Evolutionary conservation across 1,284 basidiomycete genomes (phyloP).

Genomic region (Cutaneotrichosporon curvatum): DNA sequence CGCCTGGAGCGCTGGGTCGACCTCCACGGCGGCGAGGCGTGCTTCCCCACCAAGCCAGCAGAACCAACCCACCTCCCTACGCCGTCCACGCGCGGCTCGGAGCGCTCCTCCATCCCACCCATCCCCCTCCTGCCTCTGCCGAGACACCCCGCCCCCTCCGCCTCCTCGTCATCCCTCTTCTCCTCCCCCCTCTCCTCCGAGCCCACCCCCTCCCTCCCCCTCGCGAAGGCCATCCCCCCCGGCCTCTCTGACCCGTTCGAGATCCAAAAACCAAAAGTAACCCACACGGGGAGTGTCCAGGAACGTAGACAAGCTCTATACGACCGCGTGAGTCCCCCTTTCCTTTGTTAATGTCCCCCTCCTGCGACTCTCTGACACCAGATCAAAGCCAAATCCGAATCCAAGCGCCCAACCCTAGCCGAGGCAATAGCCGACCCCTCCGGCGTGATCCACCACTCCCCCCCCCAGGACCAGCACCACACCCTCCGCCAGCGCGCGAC

Average conservation of each 20-base stretch:
- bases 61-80: slow-evolving; percentile 26
- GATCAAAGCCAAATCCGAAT: slow-evolving; percentile 39
- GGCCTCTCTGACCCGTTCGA: slow-evolving; percentile 38
- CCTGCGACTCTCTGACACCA: too few relatives aligned
- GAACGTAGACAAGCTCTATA: slow-evolving; percentile 39
- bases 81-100: slow-evolving; percentile 26
- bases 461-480: slow-evolving; percentile 16
- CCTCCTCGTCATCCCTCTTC: slow-evolving; percentile 28
- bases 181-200: slow-evolving; percentile 13
- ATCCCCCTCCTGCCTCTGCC: slow-evolving; percentile 40
- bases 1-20: slow-evolving; percentile 42
- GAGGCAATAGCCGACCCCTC: slow-evolving; percentile 18
- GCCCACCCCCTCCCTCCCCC: slow-evolving; percentile 2
- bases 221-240: slow-evolving; percentile 6
- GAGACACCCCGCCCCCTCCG: slow-evolving; percentile 28
- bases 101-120: slow-evolving; percentile 34
- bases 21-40: slow-evolving; percentile 33
- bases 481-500: slow-evolving; percentile 40
- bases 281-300: slow-evolving; percentile 27
- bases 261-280: slow-evolving; percentile 15
- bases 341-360: too few relatives aligned
- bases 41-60: background rate
- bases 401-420: slow-evolving; percentile 25
- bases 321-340: slow-evolving; percentile 39
- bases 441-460: slow-evolving; percentile 4